Conservation (phyloP, 2,329 filamentous ascomycete species). For the Ceratocystiopsis minuta region DNA sequence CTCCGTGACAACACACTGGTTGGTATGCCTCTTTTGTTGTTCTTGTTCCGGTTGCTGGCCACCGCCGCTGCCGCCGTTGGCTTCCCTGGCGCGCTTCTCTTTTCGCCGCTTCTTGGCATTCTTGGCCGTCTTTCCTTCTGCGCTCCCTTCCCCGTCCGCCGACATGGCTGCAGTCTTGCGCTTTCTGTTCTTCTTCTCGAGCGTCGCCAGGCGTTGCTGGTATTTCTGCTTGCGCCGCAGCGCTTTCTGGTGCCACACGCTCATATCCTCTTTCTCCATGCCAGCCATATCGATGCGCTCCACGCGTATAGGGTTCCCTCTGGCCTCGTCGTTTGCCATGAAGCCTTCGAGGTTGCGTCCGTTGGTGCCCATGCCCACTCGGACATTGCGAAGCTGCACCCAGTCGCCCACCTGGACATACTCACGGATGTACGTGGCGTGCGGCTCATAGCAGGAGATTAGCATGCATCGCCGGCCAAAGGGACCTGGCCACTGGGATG, state of each 20-base stretch:
- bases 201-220: no score
- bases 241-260: no score
- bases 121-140: no score
- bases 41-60: conserved; percentile 7
- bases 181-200: no score
- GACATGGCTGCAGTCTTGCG: no score
- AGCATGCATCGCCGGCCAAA: conserved; percentile 54
- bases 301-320: neutral
- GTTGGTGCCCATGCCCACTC: no score
- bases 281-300: no score
- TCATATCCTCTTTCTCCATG: no score
- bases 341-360: conserved; percentile 7
- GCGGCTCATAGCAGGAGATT: conserved; percentile 51
- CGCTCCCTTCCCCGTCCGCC: no score
- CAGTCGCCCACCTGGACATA: conserved; percentile 41
- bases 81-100: neutral
- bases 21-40: conserved; percentile 7
- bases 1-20: conserved; percentile 24
- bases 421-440: conserved; percentile 39
- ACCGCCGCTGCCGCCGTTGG: conserved; percentile 2
- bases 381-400: conserved; percentile 51
- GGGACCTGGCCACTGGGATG: conserved; percentile 47
- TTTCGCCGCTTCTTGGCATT: conserved; percentile 1
- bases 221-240: no score
- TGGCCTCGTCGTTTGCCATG: neutral